Base-by-base conservation (phyloP, 108 stramenopile species). In the Nitzschia palea region DNA sequence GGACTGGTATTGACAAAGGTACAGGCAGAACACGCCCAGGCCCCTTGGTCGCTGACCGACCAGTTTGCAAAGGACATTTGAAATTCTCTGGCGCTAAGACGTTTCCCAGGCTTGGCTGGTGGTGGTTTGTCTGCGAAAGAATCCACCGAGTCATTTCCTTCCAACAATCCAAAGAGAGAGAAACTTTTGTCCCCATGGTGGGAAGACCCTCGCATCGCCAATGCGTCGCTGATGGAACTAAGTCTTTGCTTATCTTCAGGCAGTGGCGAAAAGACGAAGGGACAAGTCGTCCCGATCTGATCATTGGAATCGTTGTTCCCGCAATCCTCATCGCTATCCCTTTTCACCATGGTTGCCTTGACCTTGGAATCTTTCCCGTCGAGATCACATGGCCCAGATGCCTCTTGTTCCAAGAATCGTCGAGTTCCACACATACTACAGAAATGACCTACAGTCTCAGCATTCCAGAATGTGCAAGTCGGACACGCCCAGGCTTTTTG, bases 51-150 rank as follows among this genome's bases (percentile, higher is more conserved):
- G 20, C 35, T 60, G n/a, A 40, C 12, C 1, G 37, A 40, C 59
- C 59, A 60, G 37, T 60, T 60, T 0, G 59, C 59, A 60, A 60
- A 60, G 25, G 59, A 60, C 59, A 60, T 60, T 60, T 60, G 59
- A 42, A 60, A 60, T 2, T 60, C 59, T 60, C 20, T 40, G 8
- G 23, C 33, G 43, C 12, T 60, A 8, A 55, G 20, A 32, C n/a
- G 48, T 29, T 55, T 55, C 5, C 29, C 3, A 32, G 10, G 9
- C 54, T 55, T 55, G 4, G 27, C 17, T 17, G 54, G 26, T 42
- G 9, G 12, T 28, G 54, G 9, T 4, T 42, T 23, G 5, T 22
- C 59, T 25, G 40, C 25, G 18, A 40, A 20, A 26, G 12, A 20
- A 50, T 63, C 45, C 10, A n/a, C 20, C 15, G 15, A 32, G 18